These are phyloP conservation scores for Ustilago crameri DNA, from an alignment of 1,284 basidiomycete genomes.

Conservation along the genomic window DNA sequence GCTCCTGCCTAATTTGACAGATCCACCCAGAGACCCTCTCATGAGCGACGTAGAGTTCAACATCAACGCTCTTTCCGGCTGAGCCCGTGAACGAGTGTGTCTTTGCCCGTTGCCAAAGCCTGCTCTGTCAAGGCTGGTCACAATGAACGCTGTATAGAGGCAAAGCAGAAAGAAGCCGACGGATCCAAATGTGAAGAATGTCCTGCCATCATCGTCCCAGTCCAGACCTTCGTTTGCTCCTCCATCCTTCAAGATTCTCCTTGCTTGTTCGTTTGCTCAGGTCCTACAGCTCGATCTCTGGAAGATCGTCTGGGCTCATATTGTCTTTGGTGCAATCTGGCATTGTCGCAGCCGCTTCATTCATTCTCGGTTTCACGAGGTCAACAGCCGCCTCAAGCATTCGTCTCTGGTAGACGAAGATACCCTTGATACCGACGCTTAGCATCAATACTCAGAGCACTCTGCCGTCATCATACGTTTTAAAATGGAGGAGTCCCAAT, in stretches of 20 bases:
- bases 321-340: slow-evolving; percentile 21
- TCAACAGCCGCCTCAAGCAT: slow-evolving; percentile 11
- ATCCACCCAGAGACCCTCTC: background rate
- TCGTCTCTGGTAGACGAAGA: slow-evolving; percentile 20
- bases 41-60: slow-evolving; percentile 15
- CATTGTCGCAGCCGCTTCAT: slow-evolving; percentile 9
- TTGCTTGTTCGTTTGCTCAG: slow-evolving; percentile 1
- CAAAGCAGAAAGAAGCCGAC: no score
- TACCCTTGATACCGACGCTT: background rate
- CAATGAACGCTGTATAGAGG: no score
- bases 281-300: slow-evolving; percentile 20
- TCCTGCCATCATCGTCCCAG: background rate
- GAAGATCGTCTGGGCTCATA: slow-evolving; percentile 16
- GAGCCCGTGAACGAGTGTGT: no score
- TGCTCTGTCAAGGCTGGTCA: no score
- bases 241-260: slow-evolving; percentile 2
- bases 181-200: background rate
- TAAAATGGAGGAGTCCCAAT: slow-evolving; percentile 6
- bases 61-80: background rate
- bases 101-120: no score
- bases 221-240: background rate
- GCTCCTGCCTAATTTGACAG: slow-evolving; percentile 38
- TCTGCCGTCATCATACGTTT: no score
- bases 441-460: background rate
- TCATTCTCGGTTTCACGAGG: background rate